These are phyloP conservation scores for Penicillium atrosanguineum DNA, from an alignment of 495 filamentous ascomycete species.

Conservation along the genomic window DNA sequence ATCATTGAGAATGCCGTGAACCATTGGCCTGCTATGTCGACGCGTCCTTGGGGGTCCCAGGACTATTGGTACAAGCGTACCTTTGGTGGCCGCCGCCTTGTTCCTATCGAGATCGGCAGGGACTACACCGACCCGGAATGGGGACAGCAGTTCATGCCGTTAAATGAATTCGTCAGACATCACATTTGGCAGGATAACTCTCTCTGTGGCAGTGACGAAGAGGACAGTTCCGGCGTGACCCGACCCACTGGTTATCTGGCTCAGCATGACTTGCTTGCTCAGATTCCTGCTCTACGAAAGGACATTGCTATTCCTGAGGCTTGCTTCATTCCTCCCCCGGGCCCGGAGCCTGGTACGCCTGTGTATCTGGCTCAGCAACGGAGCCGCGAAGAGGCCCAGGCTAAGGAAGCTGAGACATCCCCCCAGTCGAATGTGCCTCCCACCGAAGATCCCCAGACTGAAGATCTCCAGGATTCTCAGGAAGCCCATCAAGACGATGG, in stretches of 20 bases:
- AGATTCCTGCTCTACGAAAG: conserved; percentile 72
- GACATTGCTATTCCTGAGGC: conserved; percentile 84
- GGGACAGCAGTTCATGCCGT: conserved; percentile 79
- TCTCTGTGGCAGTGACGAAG: not conserved
- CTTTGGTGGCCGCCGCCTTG: conserved; percentile 70
- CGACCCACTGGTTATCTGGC: conserved; percentile 71
- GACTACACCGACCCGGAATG: conserved; percentile 85
- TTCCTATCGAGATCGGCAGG: conserved; percentile 86
- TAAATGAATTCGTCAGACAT: conserved; percentile 65
- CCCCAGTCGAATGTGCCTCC: not conserved
- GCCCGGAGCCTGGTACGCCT: conserved; percentile 45
- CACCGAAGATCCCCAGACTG: too few species aligned
- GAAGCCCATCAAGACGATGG: not conserved
- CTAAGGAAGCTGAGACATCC: not conserved
- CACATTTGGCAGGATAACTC: conserved; percentile 47
- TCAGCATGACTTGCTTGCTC: conserved; percentile 81
- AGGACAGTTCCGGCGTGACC: conserved; percentile 9
- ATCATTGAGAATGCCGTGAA: conserved; percentile 63
- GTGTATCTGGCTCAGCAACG: conserved; percentile 44
- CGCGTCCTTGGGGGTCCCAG: conserved; percentile 66
- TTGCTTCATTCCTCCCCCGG: conserved; percentile 67
- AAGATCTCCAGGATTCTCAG: too few species aligned
- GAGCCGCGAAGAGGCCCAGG: conserved; percentile 26
- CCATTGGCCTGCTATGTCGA: conserved; percentile 77
- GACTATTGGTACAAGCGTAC: conserved; percentile 75